These are phyloP conservation scores for Curvularia lunata DNA, from an alignment of 2,329 filamentous ascomycete species.

Conservation along the genomic window DNA sequence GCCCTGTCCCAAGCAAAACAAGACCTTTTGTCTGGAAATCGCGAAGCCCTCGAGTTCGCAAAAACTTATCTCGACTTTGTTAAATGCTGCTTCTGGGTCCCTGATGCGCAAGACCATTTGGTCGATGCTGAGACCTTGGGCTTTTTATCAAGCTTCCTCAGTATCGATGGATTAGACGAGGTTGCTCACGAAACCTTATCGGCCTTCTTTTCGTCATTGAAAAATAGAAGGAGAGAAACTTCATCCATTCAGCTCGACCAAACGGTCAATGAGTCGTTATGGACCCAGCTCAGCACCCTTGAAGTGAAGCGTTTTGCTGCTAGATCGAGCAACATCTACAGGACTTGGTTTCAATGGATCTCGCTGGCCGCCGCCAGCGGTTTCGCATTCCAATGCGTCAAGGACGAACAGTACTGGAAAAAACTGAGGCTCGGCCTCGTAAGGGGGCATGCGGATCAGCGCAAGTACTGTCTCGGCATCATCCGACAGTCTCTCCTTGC, in stretches of 20 bases:
- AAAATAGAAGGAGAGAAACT: not conserved
- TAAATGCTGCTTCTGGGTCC: conserved; percentile 43
- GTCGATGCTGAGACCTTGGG: conserved; percentile 23
- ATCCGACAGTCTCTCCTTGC: conserved; percentile 50
- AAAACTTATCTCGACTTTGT: conserved; percentile 35
- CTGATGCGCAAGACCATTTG: conserved; percentile 26
- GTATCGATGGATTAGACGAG: conserved; percentile 29
- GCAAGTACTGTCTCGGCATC: conserved; percentile 56
- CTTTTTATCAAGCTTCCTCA: conserved; percentile 30
- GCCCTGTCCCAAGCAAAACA: conserved; percentile 8
- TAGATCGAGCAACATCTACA: conserved; percentile 35
- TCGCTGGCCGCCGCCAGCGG: conserved; percentile 26
- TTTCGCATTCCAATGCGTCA: conserved; percentile 30
- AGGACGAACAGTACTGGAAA: conserved; percentile 50
- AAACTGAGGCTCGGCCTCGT: conserved; percentile 48
- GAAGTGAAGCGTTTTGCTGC: conserved; percentile 24
- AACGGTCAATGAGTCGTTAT: conserved; percentile 33
- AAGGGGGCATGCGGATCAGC: conserved; percentile 53
- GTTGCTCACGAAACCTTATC: conserved; percentile 37
- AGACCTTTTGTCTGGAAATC: not conserved
- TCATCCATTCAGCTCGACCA: not conserved
- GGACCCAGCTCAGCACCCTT: conserved; percentile 30
- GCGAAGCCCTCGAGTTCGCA: not conserved
- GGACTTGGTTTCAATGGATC: conserved; percentile 49
- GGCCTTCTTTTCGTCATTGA: conserved; percentile 31